Percentiles rank a stretch among this genome's conserved stretches.
Evolutionary conservation across 805 yeast species (phyloP).

Genomic region (Myxozyma udenii): DNA sequence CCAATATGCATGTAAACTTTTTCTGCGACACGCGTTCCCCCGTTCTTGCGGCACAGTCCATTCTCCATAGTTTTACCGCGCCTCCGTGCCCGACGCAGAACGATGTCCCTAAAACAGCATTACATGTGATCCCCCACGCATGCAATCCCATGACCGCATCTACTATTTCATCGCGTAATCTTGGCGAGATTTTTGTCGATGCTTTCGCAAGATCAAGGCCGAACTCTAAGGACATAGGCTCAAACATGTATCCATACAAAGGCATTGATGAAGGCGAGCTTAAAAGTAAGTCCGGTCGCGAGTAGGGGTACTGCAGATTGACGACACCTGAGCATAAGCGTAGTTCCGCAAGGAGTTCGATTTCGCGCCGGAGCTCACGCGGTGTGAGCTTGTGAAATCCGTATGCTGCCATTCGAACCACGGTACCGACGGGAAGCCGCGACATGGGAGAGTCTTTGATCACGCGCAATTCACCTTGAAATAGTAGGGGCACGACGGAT

Average conservation of each 20-base stretch:
- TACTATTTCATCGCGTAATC: not conserved
- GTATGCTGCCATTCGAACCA: not conserved
- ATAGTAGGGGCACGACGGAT: not conserved
- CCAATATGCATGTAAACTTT: not conserved
- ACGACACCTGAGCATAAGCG: not conserved
- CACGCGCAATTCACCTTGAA: not conserved
- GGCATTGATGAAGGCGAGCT: not conserved
- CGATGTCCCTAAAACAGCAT: not conserved
- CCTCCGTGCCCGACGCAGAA: not conserved
- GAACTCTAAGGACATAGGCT: not conserved
- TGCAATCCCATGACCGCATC: not conserved
- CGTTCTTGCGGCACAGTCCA: not conserved
- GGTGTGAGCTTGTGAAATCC: not conserved
- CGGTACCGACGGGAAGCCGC: not conserved
- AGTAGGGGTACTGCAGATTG: not conserved
- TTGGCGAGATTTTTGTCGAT: not conserved
- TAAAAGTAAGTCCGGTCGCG: not conserved
- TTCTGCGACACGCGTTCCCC: not conserved
- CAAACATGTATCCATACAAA: not conserved
- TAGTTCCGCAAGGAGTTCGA: not conserved
- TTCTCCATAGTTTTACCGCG: not conserved
- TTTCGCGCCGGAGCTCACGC: not conserved
- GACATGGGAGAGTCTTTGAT: not conserved
- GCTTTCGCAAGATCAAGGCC: not conserved
- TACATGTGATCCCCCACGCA: not conserved